Conservation (phyloP, 2,329 filamentous ascomycete genomes). For the Thelonectria rubi region DNA sequence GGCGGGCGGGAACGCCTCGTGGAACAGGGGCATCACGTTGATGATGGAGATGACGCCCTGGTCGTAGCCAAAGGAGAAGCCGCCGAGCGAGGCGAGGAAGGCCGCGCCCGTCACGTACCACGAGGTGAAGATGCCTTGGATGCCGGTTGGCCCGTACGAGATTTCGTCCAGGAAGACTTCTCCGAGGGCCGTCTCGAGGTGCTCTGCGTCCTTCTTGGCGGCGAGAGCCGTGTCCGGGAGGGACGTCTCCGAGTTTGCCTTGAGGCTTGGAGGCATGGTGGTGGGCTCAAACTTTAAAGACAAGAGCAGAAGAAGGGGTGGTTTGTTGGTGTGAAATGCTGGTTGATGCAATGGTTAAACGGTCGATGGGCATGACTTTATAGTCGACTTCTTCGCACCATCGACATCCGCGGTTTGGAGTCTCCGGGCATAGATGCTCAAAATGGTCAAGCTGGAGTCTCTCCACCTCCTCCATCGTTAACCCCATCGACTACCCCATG, state of each 20-base stretch:
- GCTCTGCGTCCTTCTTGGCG: background rate
- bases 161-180: slow-evolving; percentile 2
- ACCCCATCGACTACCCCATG: background rate
- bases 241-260: background rate
- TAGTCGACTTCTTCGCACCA: background rate
- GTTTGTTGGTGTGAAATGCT: background rate
- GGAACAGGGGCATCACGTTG: slow-evolving; percentile 55
- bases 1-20: slow-evolving; percentile 47
- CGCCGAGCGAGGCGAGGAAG: slow-evolving; percentile 48
- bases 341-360: background rate
- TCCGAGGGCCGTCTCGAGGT: background rate
- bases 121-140: slow-evolving; percentile 51
- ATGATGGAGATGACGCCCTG: slow-evolving; percentile 50
- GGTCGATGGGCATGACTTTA: background rate
- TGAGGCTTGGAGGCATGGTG: background rate
- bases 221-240: background rate
- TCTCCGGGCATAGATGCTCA: background rate
- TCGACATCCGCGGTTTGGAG: too few relatives aligned
- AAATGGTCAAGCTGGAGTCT: background rate
- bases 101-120: slow-evolving; percentile 53
- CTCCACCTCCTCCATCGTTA: background rate
- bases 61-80: slow-evolving; percentile 46
- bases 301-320: background rate
- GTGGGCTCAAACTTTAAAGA: background rate
- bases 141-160: slow-evolving; percentile 16